Base-by-base conservation (phyloP, 2,329 filamentous ascomycete genomes). In the Claviceps humidiphila region DNA sequence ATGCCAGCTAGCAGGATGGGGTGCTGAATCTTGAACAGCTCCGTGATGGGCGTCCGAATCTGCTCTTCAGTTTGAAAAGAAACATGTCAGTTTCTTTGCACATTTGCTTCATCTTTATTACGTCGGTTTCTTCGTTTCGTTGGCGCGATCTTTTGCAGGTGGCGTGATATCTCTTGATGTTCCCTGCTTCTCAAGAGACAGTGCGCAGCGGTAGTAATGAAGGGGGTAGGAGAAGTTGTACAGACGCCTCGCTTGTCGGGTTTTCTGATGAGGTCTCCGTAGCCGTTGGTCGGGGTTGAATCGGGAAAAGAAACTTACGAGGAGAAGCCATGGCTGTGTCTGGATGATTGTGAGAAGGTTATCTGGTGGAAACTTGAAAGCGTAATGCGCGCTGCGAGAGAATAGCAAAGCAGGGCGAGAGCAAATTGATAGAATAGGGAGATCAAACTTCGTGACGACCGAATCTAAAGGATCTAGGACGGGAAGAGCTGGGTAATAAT, bases 1-100 rank as follows among this genome's bases (percentile, higher is more conserved):
- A 98, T 98, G 69, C 93, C 93, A 62, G 93, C 93, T 57, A 98
- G 84, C 64, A 98, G 76, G 66, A 98, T 77, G 54, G 93, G 93
- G 74, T 98, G 93, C 70, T 95, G 88, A 80, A 98, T 97, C 77
- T 89, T 87, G 73, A 98, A 86, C 58, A 97, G 86, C 80, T 97
- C 91, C 61, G 93, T 98, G 64, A 90, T 77, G 60, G 87, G 83
- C 51, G 93, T 98, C 65, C 87, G 87, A 71, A 98, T 85, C 76
- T 70, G 62, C 65, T 70, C 68, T 70, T 6, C 13, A 20, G 7
- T 34, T 17, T 14, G 24, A 46, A 34, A 14, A 40, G 22, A 7
- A 43, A 52, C 30, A 26, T 8, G 44, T 52, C 44, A 52, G 50
- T 13, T 43, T 44, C 11, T 44, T 30, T 24, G 14, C 16, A 16